Evolutionary conservation across 306 rosid species (phyloP).

Genomic region (Malus fusca): DNA sequence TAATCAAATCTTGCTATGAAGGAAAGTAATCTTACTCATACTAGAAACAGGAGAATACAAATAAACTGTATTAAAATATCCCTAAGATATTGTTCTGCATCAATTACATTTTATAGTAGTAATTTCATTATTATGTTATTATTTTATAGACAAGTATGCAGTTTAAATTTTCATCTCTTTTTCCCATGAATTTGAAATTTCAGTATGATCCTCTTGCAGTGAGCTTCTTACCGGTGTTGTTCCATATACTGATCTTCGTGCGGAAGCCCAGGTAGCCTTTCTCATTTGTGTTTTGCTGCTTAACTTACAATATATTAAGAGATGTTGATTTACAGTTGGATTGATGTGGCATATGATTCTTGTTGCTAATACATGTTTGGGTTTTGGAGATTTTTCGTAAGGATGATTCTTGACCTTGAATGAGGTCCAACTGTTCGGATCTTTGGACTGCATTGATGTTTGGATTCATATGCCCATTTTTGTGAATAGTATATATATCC

Average conservation of each 20-base stretch:
- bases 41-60: no score
- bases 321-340: neutral
- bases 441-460: neutral
- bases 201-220: constrained; percentile 40
- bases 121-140: neutral
- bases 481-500: neutral
- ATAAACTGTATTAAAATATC: no score
- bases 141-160: neutral
- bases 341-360: neutral
- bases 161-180: neutral
- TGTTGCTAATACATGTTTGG: neutral
- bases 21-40: no score
- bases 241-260: constrained; percentile 92
- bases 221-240: constrained; percentile 95
- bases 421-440: neutral
- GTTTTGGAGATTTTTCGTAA: neutral
- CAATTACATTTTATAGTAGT: neutral
- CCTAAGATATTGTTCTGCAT: neutral
- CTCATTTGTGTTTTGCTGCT: neutral
- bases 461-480: neutral
- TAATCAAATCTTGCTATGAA: no score
- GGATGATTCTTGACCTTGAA: neutral
- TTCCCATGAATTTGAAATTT: neutral
- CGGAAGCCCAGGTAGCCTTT: constrained; percentile 75
- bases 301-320: neutral